Evolutionary conservation across 2,329 filamentous ascomycete species (phyloP), one percentile per base, ranked within the genome.

Genomic region (Botrytis hyacinthi): DNA sequence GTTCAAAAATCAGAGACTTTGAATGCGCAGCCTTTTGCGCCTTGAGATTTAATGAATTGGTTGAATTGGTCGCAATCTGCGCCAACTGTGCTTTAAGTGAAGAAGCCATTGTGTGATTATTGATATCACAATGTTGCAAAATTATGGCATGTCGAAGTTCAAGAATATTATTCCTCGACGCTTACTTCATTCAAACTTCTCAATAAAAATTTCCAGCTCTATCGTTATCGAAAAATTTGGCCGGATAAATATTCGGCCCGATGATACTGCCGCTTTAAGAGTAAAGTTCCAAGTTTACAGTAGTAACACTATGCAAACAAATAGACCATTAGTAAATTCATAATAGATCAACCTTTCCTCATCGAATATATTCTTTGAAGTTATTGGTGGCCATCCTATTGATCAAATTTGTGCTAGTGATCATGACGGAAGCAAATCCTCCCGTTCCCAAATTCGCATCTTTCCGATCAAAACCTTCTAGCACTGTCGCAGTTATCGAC

Each of bases 1-100:
- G 88, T 79, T 97, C 95, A 85, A 97, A 99, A 74, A 99, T 93
- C 75, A 99, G 85, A 71, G 96, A 99, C 83, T 98, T 95, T 77
- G 93, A 93, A 84, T 99, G 96, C 76, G 93, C 90, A 75, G 92
- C 90, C 83, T 94, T 95, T 84, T 98, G 94, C 80, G 95, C 93
- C 84, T 97, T 97, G 79, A 97, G 88, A 82, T 98, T 93, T 80
- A 98, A 89, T 78, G 95, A 92, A 81, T 95, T 92, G 79, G 95
- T 97, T 79, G 94, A 97, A 80, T 93, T 93, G 77, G 92, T 91
- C 78, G 95, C 93, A 81, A 99, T 95, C 82, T 93, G 91, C 86
- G 95, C 93, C 85, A 99, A 87, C 88, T 99, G 97, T 85, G 93
- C 91, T 84, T 95, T 93, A 78, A 99, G 92, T 81, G 93, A 91